Conservation (phyloP, 805 yeast genomes). For the Yamadazyma philogaea region DNA sequence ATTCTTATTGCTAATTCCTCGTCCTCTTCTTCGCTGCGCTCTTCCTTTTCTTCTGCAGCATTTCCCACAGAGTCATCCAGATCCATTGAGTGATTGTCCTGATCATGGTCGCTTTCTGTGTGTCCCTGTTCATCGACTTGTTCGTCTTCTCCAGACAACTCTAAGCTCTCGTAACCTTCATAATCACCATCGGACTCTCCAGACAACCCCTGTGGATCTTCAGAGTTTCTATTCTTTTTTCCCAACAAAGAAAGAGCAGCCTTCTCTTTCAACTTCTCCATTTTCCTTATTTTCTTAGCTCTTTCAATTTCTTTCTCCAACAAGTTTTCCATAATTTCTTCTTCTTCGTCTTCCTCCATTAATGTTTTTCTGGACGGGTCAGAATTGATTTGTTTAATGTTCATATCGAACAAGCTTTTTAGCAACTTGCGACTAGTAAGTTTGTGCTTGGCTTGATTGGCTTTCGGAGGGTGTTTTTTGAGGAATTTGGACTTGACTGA, state of each 20-base stretch:
- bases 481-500: conserved; percentile 11
- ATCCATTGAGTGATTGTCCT: no score
- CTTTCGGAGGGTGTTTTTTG: conserved; percentile 2
- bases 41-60: neutral
- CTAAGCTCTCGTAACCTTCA: conserved; percentile 14
- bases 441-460: conserved; percentile 1
- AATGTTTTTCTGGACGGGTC: conserved; percentile 15
- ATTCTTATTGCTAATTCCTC: conserved; percentile 17
- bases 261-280: conserved; percentile 38
- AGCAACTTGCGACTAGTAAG: conserved; percentile 1
- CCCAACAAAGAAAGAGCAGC: conserved; percentile 32
- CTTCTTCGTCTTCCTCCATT: conserved; percentile 41
- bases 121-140: conserved; percentile 18
- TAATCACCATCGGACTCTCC: conserved; percentile 23
- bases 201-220: conserved; percentile 9
- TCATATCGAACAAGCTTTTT: conserved; percentile 16
- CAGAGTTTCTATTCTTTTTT: conserved; percentile 7
- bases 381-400: conserved; percentile 41
- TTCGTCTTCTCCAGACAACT: conserved; percentile 10
- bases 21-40: conserved; percentile 15
- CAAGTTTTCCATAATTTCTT: conserved; percentile 41
- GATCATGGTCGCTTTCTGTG: conserved; percentile 9
- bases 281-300: conserved; percentile 41
- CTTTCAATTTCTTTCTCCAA: conserved; percentile 53
- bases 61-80: no score